Conservation (phyloP, 768 basidiomycete genomes). For the Chiua virens region DNA sequence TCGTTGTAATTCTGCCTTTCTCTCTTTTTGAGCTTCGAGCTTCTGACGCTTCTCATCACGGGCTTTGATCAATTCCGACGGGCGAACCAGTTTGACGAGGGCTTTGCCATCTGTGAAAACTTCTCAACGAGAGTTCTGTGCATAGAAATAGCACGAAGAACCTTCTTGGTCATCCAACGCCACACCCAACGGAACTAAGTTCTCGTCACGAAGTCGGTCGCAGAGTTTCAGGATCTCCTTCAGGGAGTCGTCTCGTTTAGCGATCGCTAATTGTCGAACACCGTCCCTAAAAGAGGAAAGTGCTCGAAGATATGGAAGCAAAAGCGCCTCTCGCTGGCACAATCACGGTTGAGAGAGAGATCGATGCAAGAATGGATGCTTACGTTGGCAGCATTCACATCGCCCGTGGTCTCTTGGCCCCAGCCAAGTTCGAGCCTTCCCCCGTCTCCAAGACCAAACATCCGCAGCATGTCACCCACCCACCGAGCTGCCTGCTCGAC, state of each 20-base stretch:
- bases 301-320: conserved; percentile 86
- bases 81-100: conserved; percentile 87
- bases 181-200: conserved; percentile 91
- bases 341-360: background rate
- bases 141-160: conserved; percentile 27
- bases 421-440: conserved; percentile 75
- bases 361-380: conserved; percentile 35
- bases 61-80: conserved; percentile 75
- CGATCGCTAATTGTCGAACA: conserved; percentile 79
- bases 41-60: conserved; percentile 86
- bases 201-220: conserved; percentile 87
- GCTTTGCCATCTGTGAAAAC: conserved; percentile 78
- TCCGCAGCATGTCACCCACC: conserved; percentile 71
- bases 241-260: conserved; percentile 59
- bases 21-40: conserved; percentile 71
- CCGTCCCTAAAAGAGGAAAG: conserved; percentile 92
- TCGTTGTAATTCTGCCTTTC: conserved; percentile 71
- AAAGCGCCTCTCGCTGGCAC: conserved; percentile 71
- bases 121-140: background rate
- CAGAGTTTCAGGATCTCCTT: conserved; percentile 84
- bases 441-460: conserved; percentile 79
- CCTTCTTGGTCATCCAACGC: conserved; percentile 97
- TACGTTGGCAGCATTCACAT: conserved; percentile 37
- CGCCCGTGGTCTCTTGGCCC: conserved; percentile 61
- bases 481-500: conserved; percentile 66